A percentile compares a stretch with the other conserved stretches of the same genome.
phyloP scores from a whole-genome alignment of 1,139 yeast species.

The Taphrina communis region DNA sequence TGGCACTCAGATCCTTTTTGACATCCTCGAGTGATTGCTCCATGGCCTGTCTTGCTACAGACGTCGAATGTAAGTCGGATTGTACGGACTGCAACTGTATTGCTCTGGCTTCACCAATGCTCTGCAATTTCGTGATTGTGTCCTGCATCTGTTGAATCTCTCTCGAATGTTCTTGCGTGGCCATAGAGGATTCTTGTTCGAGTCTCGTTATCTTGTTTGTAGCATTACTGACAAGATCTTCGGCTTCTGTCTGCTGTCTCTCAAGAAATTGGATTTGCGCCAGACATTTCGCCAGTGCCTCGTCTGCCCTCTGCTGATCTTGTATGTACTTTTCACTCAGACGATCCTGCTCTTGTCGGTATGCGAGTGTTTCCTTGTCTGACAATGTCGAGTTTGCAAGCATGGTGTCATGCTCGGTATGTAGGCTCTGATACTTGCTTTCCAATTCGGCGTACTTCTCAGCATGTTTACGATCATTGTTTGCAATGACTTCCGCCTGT shows the following conservation, averaged over 20 bases:
- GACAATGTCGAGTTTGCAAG: background rate
- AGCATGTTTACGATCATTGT: background rate
- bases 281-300: background rate
- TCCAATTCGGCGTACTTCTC: background rate
- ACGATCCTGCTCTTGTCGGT: constrained; percentile 2
- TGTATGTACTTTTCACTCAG: background rate
- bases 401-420: background rate
- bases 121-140: background rate
- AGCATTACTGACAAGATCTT: background rate
- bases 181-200: background rate
- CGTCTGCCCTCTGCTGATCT: background rate
- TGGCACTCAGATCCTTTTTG: background rate
- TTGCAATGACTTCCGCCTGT: background rate
- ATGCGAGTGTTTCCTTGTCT: background rate
- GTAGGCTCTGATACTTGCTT: constrained; percentile 2
- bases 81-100: background rate
- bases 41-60: background rate
- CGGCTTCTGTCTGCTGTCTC: constrained; percentile 2
- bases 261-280: background rate
- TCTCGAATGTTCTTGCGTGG: background rate
- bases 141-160: background rate
- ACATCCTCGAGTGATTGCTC: background rate
- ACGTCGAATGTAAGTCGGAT: background rate
- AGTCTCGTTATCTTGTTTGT: constrained; percentile 1
- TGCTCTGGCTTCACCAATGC: background rate